These are phyloP conservation scores for Volvox carteri DNA, from an alignment of 163 green algal species.

Conservation along the genomic window DNA sequence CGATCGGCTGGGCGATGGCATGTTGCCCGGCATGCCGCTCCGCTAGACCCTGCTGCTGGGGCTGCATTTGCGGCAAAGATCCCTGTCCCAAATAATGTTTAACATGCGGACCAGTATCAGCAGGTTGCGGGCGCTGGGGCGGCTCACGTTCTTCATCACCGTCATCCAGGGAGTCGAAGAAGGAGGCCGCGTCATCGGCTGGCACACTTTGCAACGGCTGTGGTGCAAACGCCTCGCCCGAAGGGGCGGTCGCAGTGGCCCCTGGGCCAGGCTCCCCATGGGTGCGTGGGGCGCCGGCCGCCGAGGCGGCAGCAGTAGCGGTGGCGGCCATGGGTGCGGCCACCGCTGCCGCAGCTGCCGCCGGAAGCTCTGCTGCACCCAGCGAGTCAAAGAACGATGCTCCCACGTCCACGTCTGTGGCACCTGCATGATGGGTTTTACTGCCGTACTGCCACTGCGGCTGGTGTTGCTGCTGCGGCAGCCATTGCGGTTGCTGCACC, in stretches of 20 bases:
- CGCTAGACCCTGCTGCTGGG: background rate
- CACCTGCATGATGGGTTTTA: background rate
- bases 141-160: too few relatives aligned
- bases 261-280: too few relatives aligned
- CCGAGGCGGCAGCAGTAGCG: background rate
- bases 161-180: slow-evolving; percentile 17
- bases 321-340: background rate
- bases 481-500: background rate
- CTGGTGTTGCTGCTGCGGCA: slow-evolving; percentile 2
- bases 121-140: background rate
- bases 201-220: background rate
- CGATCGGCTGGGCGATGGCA: background rate
- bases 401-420: background rate
- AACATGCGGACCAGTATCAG: background rate
- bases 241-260: background rate
- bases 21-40: background rate
- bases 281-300: too few relatives aligned
- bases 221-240: background rate
- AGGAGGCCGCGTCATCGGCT: background rate
- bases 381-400: slow-evolving; percentile 34
- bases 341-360: background rate
- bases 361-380: background rate
- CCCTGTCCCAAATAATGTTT: too few relatives aligned
- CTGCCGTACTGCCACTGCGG: background rate
- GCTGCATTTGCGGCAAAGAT: background rate